Evolutionary conservation across 495 filamentous ascomycete genomes (phyloP).

Genomic region (Thozetella sp.): DNA sequence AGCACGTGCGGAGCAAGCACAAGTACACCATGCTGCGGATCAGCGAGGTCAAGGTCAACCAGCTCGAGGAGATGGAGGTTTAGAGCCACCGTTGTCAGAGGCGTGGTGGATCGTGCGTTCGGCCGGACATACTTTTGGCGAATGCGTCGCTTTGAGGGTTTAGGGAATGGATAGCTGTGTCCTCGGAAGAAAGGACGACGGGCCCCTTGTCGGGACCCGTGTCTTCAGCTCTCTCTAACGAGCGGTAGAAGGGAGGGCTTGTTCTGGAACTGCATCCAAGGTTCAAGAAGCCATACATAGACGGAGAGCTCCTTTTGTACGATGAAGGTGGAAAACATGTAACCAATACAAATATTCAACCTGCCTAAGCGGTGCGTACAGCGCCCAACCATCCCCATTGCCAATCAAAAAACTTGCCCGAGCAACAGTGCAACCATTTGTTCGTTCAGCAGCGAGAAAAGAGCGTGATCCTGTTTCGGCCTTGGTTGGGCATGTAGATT

Average conservation of each 20-base stretch:
- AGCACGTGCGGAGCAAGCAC: conserved; percentile 81
- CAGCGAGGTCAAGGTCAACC: conserved; percentile 71
- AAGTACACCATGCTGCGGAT: conserved; percentile 83
- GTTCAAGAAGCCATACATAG: not conserved
- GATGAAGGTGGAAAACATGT: not conserved
- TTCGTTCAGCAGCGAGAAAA: too few species aligned
- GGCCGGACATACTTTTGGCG: conserved; percentile 8
- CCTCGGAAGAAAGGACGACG: not conserved
- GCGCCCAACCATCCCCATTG: too few species aligned
- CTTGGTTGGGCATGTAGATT: too few species aligned
- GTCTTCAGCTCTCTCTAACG: too few species aligned
- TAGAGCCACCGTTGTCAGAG: not conserved
- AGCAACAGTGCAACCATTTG: too few species aligned
- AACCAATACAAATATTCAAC: not conserved
- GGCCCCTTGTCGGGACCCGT: too few species aligned
- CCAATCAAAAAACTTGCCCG: too few species aligned
- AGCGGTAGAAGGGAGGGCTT: too few species aligned
- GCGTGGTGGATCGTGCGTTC: too few species aligned
- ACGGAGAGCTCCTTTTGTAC: not conserved
- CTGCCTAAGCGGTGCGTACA: not conserved
- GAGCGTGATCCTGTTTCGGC: too few species aligned
- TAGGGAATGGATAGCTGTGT: not conserved
- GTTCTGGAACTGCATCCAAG: too few species aligned
- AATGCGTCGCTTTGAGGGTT: conserved; percentile 2
- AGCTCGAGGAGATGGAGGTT: conserved; percentile 53